phyloP scores from a whole-genome alignment of 345 rosid genomes.

The Aegle marmelos region DNA sequence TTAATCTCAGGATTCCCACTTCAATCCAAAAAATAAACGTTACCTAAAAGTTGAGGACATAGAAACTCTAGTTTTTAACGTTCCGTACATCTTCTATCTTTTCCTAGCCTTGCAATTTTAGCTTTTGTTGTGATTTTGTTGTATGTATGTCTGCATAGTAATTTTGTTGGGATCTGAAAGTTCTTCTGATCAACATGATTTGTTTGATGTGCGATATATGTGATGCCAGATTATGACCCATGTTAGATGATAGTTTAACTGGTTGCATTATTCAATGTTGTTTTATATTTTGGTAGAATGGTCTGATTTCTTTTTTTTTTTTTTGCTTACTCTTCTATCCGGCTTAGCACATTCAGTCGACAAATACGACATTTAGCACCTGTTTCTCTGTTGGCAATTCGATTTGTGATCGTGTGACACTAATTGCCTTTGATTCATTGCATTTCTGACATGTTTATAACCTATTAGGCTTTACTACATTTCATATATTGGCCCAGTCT shows the following conservation, averaged over 20 bases:
- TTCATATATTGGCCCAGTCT: conserved; percentile 59
- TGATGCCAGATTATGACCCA: neutral
- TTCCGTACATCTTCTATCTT: neutral
- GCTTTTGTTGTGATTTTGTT: neutral
- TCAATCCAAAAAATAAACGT: too few relatives aligned
- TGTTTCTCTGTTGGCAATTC: neutral
- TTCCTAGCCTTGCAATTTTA: neutral
- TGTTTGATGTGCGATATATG: neutral
- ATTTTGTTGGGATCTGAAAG: neutral
- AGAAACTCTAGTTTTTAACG: conserved; percentile 55
- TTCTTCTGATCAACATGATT: too few relatives aligned
- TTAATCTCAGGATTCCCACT: too few relatives aligned
- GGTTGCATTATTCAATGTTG: neutral
- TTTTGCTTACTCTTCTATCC: neutral
- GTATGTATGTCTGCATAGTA: neutral
- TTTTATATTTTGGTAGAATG: neutral
- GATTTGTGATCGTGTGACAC: neutral
- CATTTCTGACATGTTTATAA: conserved; percentile 1
- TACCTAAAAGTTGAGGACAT: conserved; percentile 44
- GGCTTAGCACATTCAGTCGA: neutral
- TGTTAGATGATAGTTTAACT: neutral
- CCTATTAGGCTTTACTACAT: conserved; percentile 55
- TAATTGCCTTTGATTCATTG: neutral
- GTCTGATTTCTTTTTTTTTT: neutral
- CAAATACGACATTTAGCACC: neutral